Base-by-base conservation (phyloP, 371 early-diverging fungal genomes). In the Mucor indicus region DNA sequence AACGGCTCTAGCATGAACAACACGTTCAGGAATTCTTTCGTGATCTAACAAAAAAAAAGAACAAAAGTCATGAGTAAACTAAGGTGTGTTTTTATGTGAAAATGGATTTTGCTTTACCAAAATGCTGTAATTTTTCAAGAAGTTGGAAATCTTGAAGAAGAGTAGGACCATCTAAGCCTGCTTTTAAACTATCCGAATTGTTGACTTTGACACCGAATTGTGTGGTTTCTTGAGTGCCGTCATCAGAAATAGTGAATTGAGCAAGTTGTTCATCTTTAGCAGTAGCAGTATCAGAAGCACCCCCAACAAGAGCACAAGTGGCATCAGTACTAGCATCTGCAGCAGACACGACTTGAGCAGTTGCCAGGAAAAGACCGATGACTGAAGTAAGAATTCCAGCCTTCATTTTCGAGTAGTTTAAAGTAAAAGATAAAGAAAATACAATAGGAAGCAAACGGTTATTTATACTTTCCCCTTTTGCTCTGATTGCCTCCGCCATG, bases 51-150 rank as follows among this genome's bases (percentile, higher is more conserved):
- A 24, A 16, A 6, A 44, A 4, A n/a, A n/a, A n/a, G n/a, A n/a
- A n/a, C n/a, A n/a, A n/a, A n/a, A n/a, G n/a, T n/a, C n/a, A n/a
- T n/a, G n/a, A n/a, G n/a, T n/a, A n/a, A n/a, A n/a, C n/a, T n/a
- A 22, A 25, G 5, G 23, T 39, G 8, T 24, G 13, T 40, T 25
- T 5, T 25, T 24, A 15, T 17, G n/a, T n/a, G n/a, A n/a, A n/a
- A n/a, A n/a, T n/a, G n/a, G n/a, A n/a, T n/a, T 27, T 11, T 27
- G 29, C 16, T 44, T 53, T 63, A 62, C 73, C 80, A 49, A 82
- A 82, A 45, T 80, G 80, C 60, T 64, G 67, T 20, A 80, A 62
- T 38, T 74, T 74, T 42, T 80, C 76, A 21, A 68, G 69, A 42
- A 73, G 43, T 48, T 57, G 52, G 33, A 75, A 74, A 44, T 80